Evolutionary conservation across 1,284 basidiomycete species (phyloP).

Genomic region (Inonotus obliquus): DNA sequence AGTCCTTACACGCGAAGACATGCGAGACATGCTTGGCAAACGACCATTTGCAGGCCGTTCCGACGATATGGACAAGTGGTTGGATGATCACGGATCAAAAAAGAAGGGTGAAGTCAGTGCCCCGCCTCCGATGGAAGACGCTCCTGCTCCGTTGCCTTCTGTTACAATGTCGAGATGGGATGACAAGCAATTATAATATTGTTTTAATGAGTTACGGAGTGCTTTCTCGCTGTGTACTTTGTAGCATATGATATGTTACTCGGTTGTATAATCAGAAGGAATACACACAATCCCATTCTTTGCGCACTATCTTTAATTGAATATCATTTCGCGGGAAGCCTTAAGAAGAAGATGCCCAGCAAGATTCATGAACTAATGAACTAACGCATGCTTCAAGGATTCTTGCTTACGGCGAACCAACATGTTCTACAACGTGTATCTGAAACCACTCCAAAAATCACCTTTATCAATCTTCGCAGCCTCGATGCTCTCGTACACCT

Average conservation of each 20-base stretch:
- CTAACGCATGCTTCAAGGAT: neutral
- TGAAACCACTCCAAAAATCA: constrained; percentile 45
- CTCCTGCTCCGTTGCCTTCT: constrained; percentile 5
- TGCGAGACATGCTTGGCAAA: constrained; percentile 81
- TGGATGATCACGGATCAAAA: constrained; percentile 64
- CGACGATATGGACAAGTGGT: constrained; percentile 93
- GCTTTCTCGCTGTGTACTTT: neutral
- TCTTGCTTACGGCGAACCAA: neutral
- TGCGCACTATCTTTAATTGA: neutral
- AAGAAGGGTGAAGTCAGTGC: constrained; percentile 29
- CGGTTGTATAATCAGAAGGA: neutral
- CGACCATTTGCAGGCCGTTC: constrained; percentile 75
- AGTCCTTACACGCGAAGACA: constrained; percentile 91
- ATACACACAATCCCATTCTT: neutral
- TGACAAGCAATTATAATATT: constrained; percentile 3
- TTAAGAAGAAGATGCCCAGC: no score
- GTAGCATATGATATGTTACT: constrained; percentile 1
- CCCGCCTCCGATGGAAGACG: constrained; percentile 15
- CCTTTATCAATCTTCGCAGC: constrained; percentile 40
- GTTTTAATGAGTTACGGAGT: neutral
- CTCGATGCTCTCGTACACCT: constrained; percentile 29
- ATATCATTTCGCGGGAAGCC: neutral
- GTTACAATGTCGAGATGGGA: constrained; percentile 8
- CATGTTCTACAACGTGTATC: constrained; percentile 30
- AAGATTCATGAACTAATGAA: neutral